Base-by-base conservation (phyloP, 2,329 filamentous ascomycete genomes). In the Orbilia blumenaviensis region DNA sequence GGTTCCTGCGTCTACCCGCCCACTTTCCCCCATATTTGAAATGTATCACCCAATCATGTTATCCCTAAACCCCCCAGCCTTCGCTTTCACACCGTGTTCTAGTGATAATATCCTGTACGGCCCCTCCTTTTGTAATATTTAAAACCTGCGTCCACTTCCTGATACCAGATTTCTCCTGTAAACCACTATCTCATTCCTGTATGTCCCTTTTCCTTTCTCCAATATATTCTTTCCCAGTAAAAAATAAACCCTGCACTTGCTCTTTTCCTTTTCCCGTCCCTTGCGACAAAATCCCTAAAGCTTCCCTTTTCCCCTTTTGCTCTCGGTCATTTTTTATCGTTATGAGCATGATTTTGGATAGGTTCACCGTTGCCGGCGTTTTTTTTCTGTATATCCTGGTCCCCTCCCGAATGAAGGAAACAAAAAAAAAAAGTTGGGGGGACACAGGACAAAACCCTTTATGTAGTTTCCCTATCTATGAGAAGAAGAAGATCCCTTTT, bases 101-200 rank as follows among this genome's bases (percentile, higher is more conserved):
- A 67, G 52, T 68, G 63, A 75, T 62, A 63, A 61, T 68, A 67
- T 62, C 71, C 71, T 75, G 71, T 75, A 75, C 44, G 56, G 64
- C 71, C 54, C 71, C 46, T 56, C 42, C 46, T 72, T 56, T 42
- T 75, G 71, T 75, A 75, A 75, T 60, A 75, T 75, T 60, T 75
- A 75, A 66, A 73, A 42, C 21, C 66, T 38, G 44, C 71, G 56
- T 58, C 68, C 62, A 54, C 36, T 25, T 50, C 46, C 69, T 66
- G 69, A 75, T 75, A 75, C 71, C 71, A 67, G 41, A 72, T 66
- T 38, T 16, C 44, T 68, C 71, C 71, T 75, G 71, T 75, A 75
- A 66, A 75, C 71, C 71, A 75, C 36, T 27, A 68, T 75, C 63
- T 64, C 63, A 63, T 68, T 64, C 71, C 71, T 75, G 71, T 75